Evolutionary conservation across 2,329 filamentous ascomycete species (phyloP), one percentile per base, ranked within the genome.

Genomic region (Elsinoe necatrix): DNA sequence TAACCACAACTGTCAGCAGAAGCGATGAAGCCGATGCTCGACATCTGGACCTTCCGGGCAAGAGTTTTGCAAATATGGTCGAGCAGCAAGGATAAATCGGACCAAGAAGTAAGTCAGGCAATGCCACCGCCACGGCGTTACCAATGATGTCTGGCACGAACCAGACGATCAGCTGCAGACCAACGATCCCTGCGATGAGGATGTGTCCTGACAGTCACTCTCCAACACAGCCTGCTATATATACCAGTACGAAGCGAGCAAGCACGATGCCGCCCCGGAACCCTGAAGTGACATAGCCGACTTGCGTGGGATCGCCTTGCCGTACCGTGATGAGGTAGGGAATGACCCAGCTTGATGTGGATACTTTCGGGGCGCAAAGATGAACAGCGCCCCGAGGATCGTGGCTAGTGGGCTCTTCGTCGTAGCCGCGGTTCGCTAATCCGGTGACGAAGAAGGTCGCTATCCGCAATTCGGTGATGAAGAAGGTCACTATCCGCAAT

Each of bases 321-420:
- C 88, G 83, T 60, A 83, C 80, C 51, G 80, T 79, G 69, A 93
- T 89, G 37, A 95, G 74, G 73, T 91, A 95, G 1, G 86, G 89
- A 60, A 92, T 89, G 50, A 92, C 85, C 89, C 89, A 95, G 55
- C 89, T 88, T 0, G 85, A 88, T 61, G 92, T 87, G 12, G 84
- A 84, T 14, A 95, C 88, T 70, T 95, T 70, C 93, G 87, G 69
- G 95, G 95, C 23, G 84, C 82, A 68, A 95, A 93, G 68, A 93
- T 87, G 74, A 93, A 93, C 8, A 89, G 69, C 0, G 88, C 85
- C 2, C 87, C 87, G 0, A 93, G 76, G 1, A 93, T 70, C 0
- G 90, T 87, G 70, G 3, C 65, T 66, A 9, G 72, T 68, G 0
- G 69, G 67, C 47, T 92, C 87, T 42, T 77, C 74, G 64, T 90